A percentile compares a stretch with the other conserved stretches of the same genome.
Evolutionary conservation across 2,329 filamentous ascomycete genomes (phyloP).

Genomic region (Fusarium armeniacum): DNA sequence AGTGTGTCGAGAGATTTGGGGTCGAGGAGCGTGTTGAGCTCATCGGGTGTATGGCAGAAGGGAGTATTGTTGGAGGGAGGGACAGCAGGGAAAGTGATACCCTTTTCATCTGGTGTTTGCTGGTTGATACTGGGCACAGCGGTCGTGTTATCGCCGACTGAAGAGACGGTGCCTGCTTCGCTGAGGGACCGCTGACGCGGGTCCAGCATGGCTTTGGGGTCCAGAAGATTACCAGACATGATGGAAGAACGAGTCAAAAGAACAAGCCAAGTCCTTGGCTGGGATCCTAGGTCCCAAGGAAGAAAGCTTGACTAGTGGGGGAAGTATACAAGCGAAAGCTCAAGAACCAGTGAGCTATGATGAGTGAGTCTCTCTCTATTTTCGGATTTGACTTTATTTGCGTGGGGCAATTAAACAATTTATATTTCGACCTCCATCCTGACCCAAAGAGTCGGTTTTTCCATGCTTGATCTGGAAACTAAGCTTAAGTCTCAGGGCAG

Average conservation of each 20-base stretch:
- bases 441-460: not conserved
- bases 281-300: constrained; percentile 7
- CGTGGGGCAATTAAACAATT: constrained; percentile 28
- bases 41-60: constrained; percentile 11
- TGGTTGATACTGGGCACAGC: constrained; percentile 31
- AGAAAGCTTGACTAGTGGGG: not conserved
- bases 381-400: not conserved
- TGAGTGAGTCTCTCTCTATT: constrained; percentile 20
- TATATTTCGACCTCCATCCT: constrained; percentile 13
- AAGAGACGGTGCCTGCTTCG: constrained; percentile 30
- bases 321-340: constrained; percentile 7
- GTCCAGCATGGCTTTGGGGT: constrained; percentile 35
- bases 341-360: constrained; percentile 33
- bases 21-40: constrained; percentile 17
- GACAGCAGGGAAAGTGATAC: not conserved
- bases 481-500: constrained; percentile 21
- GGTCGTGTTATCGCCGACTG: constrained; percentile 24
- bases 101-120: constrained; percentile 16
- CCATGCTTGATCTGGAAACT: constrained; percentile 10
- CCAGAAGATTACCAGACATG: constrained; percentile 38
- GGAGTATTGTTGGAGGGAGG: constrained; percentile 3
- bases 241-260: not conserved
- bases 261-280: constrained; percentile 2
- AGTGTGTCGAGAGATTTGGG: constrained; percentile 27
- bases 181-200: constrained; percentile 37